Evolutionary conservation across 2,329 filamentous ascomycete species (phyloP), one percentile per base, ranked within the genome.

Genomic region (Beauveria scarabaeidicola): DNA sequence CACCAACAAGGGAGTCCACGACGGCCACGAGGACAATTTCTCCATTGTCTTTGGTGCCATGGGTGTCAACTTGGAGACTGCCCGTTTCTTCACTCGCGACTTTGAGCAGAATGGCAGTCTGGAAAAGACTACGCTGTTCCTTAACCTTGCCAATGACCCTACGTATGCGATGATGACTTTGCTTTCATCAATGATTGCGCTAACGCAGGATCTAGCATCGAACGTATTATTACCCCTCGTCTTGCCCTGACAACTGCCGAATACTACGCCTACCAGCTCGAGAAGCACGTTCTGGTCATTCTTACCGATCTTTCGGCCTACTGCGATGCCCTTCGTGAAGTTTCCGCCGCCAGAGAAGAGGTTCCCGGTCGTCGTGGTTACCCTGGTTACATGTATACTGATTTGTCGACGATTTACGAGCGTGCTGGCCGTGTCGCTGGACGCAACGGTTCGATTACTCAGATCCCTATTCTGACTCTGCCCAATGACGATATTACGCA

Each of bases 381-480:
- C 81, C 94, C 94, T 58, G 94, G 94, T 90, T 99, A 99, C 84
- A 99, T 99, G 94, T 99, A 99, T 82, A 99, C 94, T 67, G 95
- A 99, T 85, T 89, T 99, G 86, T 97, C 94, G 62, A 99, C 94
- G 72, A 97, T 99, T 70, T 99, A 99, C 82, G 94, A 99, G 79
- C 92, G 94, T 79, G 94, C 94, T 68, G 94, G 94, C 71, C 94
- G 94, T 89, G 94, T 99, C 54, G 82, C 91, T 70, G 95, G 95
- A 68, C 90, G 95, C 68, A 97, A 97, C 70, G 94, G 95, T 62
- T 99, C 94, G 69, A 99, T 99, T 69, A 99, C 95, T 21, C 94
- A 99, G 78, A 97, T 99, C 69, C 94, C 94, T 62, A 99, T 99
- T 73, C 76, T 99, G 77, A 97, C 94, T 67, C 99, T 99, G 94